A percentile compares a stretch with the other conserved stretches of the same genome.
These are phyloP conservation scores for Macadamia tetraphylla DNA, from an alignment of 164 flowering plant genomes.

Conservation along the genomic window DNA sequence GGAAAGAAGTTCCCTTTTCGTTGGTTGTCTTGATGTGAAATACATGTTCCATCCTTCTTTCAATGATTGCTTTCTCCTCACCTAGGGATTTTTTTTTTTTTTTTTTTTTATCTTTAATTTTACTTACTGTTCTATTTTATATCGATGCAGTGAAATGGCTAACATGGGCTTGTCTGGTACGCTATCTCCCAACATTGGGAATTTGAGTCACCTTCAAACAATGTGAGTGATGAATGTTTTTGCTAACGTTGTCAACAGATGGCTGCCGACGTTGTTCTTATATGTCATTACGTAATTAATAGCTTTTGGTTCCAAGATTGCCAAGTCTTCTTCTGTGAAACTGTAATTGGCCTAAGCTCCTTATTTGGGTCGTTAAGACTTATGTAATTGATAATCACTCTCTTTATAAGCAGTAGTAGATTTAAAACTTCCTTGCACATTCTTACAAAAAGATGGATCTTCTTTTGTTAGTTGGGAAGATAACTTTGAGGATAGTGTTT, in stretches of 20 bases:
- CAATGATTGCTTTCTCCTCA: too few relatives aligned
- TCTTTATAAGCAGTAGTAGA: background rate
- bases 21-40: background rate
- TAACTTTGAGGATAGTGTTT: too few relatives aligned
- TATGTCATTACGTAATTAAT: too few relatives aligned
- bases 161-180: constrained; percentile 67
- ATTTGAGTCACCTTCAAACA: constrained; percentile 71
- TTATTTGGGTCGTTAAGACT: too few relatives aligned
- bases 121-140: constrained; percentile 1
- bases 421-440: background rate
- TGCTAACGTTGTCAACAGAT: background rate
- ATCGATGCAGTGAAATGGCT: constrained; percentile 66
- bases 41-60: too few relatives aligned
- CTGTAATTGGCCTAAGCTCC: background rate
- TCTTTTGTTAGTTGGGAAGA: too few relatives aligned
- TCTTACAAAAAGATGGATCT: too few relatives aligned
- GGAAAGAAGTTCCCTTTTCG: background rate
- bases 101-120: background rate
- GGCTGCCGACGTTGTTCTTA: background rate
- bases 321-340: too few relatives aligned
- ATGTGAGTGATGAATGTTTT: constrained; percentile 39
- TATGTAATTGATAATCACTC: background rate
- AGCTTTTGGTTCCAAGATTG: background rate
- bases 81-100: background rate
- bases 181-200: constrained; percentile 78